These are phyloP conservation scores for Aspergillus glaucus DNA, from an alignment of 2,329 filamentous ascomycete genomes.

Conservation along the genomic window DNA sequence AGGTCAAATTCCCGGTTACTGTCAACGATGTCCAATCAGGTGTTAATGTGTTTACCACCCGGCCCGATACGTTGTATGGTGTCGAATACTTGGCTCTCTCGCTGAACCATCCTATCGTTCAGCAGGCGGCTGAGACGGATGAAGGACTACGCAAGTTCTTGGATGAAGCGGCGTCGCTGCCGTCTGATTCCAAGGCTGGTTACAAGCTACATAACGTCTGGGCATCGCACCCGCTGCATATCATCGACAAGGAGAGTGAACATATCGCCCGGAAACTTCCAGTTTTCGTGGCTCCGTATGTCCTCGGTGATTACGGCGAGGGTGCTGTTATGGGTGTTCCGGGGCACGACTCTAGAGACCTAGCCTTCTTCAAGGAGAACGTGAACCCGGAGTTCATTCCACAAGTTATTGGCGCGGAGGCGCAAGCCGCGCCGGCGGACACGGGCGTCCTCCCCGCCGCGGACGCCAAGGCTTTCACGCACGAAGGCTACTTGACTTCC, in stretches of 20 bases:
- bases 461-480: slow-evolving; percentile 52
- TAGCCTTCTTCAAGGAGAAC: slow-evolving; percentile 73
- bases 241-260: slow-evolving; percentile 47
- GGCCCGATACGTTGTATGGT: slow-evolving; percentile 79
- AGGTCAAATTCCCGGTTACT: slow-evolving; percentile 62
- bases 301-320: slow-evolving; percentile 76
- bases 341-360: slow-evolving; percentile 72
- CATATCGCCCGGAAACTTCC: slow-evolving; percentile 50
- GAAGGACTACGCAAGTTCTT: slow-evolving; percentile 62
- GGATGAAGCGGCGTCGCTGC: slow-evolving; percentile 49
- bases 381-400: slow-evolving; percentile 54
- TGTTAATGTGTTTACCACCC: slow-evolving; percentile 74
- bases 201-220: slow-evolving; percentile 59
- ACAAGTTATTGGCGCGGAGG: slow-evolving; percentile 51
- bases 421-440: slow-evolving; percentile 31
- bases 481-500: slow-evolving; percentile 62
- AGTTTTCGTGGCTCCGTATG: slow-evolving; percentile 77
- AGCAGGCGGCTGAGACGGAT: slow-evolving; percentile 54
- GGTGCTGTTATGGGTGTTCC: slow-evolving; percentile 91
- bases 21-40: slow-evolving; percentile 31
- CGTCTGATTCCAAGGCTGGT: slow-evolving; percentile 54
- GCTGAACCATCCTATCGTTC: slow-evolving; percentile 63
- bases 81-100: slow-evolving; percentile 80
- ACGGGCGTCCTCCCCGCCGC: slow-evolving; percentile 25
- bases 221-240: slow-evolving; percentile 59